Conservation (phyloP, 805 yeast species). For the Lipomyces yamanashiensis region DNA sequence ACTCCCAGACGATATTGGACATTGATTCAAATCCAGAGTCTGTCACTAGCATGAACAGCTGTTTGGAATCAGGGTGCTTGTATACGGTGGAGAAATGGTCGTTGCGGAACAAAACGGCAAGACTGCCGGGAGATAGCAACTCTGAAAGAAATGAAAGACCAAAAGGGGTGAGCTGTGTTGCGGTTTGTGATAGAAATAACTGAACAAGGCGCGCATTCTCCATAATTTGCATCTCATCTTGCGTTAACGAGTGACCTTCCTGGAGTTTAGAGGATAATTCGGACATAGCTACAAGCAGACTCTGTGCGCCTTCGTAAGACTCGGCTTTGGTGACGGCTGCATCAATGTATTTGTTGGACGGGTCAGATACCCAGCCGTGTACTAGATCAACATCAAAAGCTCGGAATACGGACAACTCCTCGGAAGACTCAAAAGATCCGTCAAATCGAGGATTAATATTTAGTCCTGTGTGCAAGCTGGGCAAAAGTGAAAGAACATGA, state of each 20-base stretch:
- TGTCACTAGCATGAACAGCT: constrained; percentile 69
- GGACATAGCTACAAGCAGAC: constrained; percentile 55
- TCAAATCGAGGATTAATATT: constrained; percentile 72
- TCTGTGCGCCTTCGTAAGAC: constrained; percentile 66
- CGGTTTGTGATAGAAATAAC: constrained; percentile 62
- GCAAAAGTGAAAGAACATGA: constrained; percentile 59
- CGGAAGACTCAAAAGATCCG: constrained; percentile 60
- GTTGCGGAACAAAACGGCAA: constrained; percentile 81
- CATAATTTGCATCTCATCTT: constrained; percentile 23
- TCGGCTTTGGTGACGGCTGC: constrained; percentile 48
- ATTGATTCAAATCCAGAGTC: constrained; percentile 65
- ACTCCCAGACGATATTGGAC: constrained; percentile 77
- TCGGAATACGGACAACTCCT: constrained; percentile 61
- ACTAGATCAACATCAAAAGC: constrained; percentile 63
- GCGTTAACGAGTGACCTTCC: constrained; percentile 13
- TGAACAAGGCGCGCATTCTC: constrained; percentile 42
- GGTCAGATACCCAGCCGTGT: constrained; percentile 83
- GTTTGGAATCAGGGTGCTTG: constrained; percentile 45
- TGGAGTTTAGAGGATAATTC: constrained; percentile 41
- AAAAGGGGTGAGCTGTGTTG: constrained; percentile 72
- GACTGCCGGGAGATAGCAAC: constrained; percentile 56
- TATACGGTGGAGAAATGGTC: constrained; percentile 82
- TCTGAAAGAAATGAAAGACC: constrained; percentile 61
- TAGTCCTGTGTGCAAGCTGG: constrained; percentile 70
- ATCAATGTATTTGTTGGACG: constrained; percentile 44